Evolutionary conservation across 805 yeast genomes (phyloP).

Genomic region (Pichia occidentalis): DNA sequence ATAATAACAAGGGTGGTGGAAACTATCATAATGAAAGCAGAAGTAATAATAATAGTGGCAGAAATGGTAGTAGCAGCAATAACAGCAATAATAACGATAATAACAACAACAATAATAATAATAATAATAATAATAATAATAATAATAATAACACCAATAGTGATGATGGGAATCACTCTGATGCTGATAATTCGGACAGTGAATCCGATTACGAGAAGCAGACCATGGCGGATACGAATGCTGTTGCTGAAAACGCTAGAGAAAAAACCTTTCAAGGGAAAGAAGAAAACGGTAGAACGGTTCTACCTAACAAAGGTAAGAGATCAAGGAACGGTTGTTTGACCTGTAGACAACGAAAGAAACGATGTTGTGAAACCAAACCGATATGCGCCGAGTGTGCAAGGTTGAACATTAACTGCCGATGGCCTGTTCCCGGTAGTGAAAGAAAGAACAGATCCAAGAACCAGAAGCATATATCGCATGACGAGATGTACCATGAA

Average conservation of each 20-base stretch:
- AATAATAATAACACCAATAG: neutral
- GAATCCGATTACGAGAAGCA: too few species aligned
- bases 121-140: neutral
- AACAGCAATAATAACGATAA: too few species aligned
- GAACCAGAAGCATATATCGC: slow-evolving; percentile 37
- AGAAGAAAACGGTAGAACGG: too few species aligned
- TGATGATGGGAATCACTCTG: neutral
- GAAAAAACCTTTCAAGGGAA: neutral
- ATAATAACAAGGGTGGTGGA: too few species aligned
- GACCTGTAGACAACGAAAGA: slow-evolving; percentile 72
- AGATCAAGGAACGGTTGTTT: slow-evolving; percentile 69
- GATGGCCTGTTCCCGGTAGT: slow-evolving; percentile 70
- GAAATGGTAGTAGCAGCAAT: too few species aligned
- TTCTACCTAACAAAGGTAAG: slow-evolving; percentile 29
- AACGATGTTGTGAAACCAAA: slow-evolving; percentile 65
- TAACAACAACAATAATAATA: neutral
- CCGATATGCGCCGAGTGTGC: slow-evolving; percentile 65
- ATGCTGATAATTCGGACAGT: too few species aligned
- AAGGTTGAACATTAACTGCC: slow-evolving; percentile 57
- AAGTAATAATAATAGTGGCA: too few species aligned
- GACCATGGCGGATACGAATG: neutral
- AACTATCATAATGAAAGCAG: too few species aligned
- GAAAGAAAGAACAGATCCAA: slow-evolving; percentile 51
- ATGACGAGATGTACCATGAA: slow-evolving; percentile 49
- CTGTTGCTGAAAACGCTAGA: neutral